phyloP scores from a whole-genome alignment of 1,284 basidiomycete species.

The Microstroma glucosiphilum region DNA sequence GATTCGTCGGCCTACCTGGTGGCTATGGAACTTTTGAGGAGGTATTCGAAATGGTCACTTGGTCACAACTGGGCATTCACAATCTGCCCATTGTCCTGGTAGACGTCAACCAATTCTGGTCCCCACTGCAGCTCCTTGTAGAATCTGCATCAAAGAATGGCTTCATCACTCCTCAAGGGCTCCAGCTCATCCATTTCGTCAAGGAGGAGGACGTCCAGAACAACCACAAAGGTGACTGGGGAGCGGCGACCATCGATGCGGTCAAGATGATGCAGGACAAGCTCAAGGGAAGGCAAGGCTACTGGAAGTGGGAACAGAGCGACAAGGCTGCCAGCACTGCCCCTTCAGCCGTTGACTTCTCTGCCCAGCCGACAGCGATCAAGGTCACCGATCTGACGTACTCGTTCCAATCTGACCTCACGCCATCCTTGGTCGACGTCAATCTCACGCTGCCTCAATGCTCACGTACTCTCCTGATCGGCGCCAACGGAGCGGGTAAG shows the following conservation, averaged over 20 bases:
- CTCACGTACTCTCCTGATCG: constrained; percentile 45
- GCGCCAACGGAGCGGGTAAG: constrained; percentile 70
- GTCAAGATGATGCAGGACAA: constrained; percentile 23
- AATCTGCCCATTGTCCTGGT: constrained; percentile 67
- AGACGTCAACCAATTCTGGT: constrained; percentile 73
- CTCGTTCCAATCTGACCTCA: constrained; percentile 25
- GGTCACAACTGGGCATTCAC: constrained; percentile 84
- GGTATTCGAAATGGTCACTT: constrained; percentile 79
- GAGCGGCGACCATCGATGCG: constrained; percentile 34
- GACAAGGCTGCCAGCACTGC: neutral
- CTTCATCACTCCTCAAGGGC: constrained; percentile 55
- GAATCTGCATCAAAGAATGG: constrained; percentile 64
- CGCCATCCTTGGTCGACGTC: constrained; percentile 39
- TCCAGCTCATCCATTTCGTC: constrained; percentile 51
- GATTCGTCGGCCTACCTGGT: constrained; percentile 80
- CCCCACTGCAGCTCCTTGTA: constrained; percentile 69
- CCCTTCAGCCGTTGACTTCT: neutral
- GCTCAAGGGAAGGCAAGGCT: constrained; percentile 29
- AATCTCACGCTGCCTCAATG: constrained; percentile 36
- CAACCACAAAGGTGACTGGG: constrained; percentile 60
- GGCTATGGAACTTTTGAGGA: constrained; percentile 91
- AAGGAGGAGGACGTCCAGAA: constrained; percentile 59
- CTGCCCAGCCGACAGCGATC: neutral
- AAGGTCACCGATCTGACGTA: constrained; percentile 43
- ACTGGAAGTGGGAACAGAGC: constrained; percentile 33